phyloP scores from a whole-genome alignment of 1,284 basidiomycete genomes.

The Rhodotorula sp. region DNA sequence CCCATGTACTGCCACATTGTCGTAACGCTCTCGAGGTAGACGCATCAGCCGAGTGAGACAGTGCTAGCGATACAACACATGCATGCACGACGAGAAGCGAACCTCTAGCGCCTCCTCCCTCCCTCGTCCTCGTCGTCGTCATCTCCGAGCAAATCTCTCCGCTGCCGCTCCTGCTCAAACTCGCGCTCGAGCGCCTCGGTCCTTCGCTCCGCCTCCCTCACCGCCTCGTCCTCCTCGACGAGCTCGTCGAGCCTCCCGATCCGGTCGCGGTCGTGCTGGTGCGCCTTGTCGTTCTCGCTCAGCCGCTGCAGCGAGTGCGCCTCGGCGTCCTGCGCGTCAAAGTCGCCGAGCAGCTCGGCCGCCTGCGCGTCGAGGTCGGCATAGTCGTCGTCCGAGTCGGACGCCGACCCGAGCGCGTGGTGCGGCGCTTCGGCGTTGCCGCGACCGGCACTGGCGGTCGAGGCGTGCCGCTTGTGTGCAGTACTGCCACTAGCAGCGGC shows the following conservation, averaged over 20 bases:
- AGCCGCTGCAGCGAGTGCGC: conserved; percentile 7
- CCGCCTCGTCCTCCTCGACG: conserved; percentile 53
- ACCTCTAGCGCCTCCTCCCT: not conserved
- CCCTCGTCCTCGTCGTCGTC: not conserved
- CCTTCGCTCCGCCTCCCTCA: conserved; percentile 55
- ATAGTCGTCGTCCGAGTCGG: not conserved
- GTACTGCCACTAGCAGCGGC: too few species aligned
- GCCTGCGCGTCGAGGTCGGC: conserved; percentile 15
- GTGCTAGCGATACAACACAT: not conserved
- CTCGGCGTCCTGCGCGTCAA: not conserved
- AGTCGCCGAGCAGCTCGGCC: conserved; percentile 11
- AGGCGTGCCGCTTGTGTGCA: not conserved
- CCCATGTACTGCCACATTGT: too few species aligned
- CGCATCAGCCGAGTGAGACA: not conserved
- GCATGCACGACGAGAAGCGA: not conserved
- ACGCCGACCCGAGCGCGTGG: conserved; percentile 23
- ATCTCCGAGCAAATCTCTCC: not conserved
- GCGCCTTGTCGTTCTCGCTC: conserved; percentile 17
- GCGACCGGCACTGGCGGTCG: not conserved
- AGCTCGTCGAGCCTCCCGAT: conserved; percentile 12
- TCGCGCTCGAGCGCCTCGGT: conserved; percentile 60
- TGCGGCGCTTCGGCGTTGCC: not conserved
- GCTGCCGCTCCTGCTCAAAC: conserved; percentile 51
- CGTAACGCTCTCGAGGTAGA: too few species aligned
- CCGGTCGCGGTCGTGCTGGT: conserved; percentile 26